These are phyloP conservation scores for Halophytophthora polymorphica DNA, from an alignment of 352 stramenopile species.

Conservation along the genomic window DNA sequence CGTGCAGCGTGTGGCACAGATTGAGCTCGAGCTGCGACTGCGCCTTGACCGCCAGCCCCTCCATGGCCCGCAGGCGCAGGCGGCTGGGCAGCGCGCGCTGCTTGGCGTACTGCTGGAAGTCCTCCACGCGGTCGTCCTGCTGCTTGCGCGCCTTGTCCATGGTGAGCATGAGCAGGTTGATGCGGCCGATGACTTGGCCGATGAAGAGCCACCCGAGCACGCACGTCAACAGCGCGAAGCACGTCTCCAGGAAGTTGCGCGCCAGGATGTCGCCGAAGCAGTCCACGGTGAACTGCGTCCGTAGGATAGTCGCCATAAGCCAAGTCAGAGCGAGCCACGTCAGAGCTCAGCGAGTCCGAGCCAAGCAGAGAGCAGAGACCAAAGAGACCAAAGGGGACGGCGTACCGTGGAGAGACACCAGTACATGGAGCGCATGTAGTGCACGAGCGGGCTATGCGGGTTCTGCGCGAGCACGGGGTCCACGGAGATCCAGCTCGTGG, in stretches of 20 bases:
- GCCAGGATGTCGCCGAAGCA: constrained; percentile 73
- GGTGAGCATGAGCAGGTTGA: constrained; percentile 68
- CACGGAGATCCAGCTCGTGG: constrained; percentile 52
- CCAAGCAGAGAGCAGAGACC: background rate
- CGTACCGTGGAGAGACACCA: constrained; percentile 70
- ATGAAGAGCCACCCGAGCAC: constrained; percentile 77
- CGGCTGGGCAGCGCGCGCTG: constrained; percentile 36
- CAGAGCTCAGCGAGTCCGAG: constrained; percentile 3
- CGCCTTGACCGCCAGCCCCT: constrained; percentile 54
- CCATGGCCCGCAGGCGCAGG: constrained; percentile 42
- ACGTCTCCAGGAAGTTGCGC: constrained; percentile 56
- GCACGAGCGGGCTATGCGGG: constrained; percentile 39
- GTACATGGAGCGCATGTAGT: constrained; percentile 79
- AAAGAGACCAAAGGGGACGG: constrained; percentile 1
- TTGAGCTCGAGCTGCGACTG: constrained; percentile 44
- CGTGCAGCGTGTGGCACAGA: constrained; percentile 34
- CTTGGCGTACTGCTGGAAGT: constrained; percentile 73
- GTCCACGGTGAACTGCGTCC: constrained; percentile 75
- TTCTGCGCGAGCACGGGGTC: constrained; percentile 55
- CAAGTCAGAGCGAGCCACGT: too few relatives aligned
- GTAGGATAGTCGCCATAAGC: too few relatives aligned
- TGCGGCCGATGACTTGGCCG: constrained; percentile 64
- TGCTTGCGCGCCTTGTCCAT: constrained; percentile 59
- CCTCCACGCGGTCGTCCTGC: constrained; percentile 44
- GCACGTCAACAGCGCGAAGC: constrained; percentile 61